Conservation (phyloP, 2,329 filamentous ascomycete species). For the Colletotrichum noveboracense region DNA sequence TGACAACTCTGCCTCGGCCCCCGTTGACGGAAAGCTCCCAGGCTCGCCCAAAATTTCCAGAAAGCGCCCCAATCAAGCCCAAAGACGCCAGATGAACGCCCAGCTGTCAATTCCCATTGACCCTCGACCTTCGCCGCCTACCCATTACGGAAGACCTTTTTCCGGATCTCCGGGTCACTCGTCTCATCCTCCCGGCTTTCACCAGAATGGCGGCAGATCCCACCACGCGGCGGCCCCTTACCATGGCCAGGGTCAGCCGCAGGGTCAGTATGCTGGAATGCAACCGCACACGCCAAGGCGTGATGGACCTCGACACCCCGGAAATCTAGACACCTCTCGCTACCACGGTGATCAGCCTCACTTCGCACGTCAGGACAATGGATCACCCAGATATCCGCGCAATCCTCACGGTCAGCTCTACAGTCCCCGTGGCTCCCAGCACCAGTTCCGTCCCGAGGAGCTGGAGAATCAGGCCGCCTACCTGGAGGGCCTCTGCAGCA, state of each 20-base stretch:
- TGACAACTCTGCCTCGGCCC: constrained; percentile 22
- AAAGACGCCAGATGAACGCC: constrained; percentile 66
- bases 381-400: not conserved
- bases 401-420: constrained; percentile 33
- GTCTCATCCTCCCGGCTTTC: constrained; percentile 19
- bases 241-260: not conserved
- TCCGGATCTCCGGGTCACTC: constrained; percentile 32
- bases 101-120: constrained; percentile 64
- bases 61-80: constrained; percentile 67
- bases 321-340: not conserved
- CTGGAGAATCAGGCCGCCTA: constrained; percentile 51
- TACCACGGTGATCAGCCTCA: not conserved
- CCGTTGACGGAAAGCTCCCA: constrained; percentile 39
- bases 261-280: not conserved
- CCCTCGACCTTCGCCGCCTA: constrained; percentile 38
- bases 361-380: not conserved
- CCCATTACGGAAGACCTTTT: constrained; percentile 32
- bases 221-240: not conserved
- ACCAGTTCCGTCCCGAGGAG: constrained; percentile 44
- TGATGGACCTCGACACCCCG: constrained; percentile 26
- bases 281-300: constrained; percentile 27
- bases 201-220: not conserved
- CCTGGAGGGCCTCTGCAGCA: constrained; percentile 54
- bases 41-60: constrained; percentile 35
- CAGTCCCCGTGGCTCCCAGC: constrained; percentile 31